phyloP scores from a whole-genome alignment of 2,329 filamentous ascomycete genomes.

The Cladosporium velox region DNA sequence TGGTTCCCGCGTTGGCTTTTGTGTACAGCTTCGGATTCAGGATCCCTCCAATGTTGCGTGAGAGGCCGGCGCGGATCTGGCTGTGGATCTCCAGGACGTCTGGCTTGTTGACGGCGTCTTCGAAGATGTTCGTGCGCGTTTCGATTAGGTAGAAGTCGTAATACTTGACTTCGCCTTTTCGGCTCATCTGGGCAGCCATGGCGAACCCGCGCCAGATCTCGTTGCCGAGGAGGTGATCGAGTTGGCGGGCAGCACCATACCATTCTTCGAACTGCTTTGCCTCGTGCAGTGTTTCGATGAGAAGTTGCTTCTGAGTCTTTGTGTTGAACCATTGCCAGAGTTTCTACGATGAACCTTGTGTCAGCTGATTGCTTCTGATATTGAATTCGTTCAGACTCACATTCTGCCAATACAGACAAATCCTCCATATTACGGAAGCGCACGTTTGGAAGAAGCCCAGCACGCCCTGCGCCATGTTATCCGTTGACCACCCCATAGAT shows the following conservation, averaged over 20 bases:
- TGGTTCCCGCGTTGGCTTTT: conserved; percentile 82
- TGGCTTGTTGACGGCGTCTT: conserved; percentile 36
- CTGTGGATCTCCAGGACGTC: conserved; percentile 76
- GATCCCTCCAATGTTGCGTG: conserved; percentile 91
- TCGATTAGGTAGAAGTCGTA: conserved; percentile 87
- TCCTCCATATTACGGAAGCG: background rate
- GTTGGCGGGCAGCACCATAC: conserved; percentile 67
- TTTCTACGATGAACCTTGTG: conserved; percentile 1
- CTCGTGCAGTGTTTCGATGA: conserved; percentile 25
- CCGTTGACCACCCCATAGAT: conserved; percentile 11
- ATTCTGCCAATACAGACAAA: conserved; percentile 5
- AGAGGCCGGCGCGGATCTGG: conserved; percentile 71
- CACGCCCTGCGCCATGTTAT: conserved; percentile 13
- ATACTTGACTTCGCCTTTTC: conserved; percentile 46
- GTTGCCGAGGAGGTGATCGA: conserved; percentile 73
- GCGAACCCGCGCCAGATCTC: conserved; percentile 80
- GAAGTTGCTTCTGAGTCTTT: conserved; percentile 21
- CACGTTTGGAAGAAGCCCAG: conserved; percentile 17
- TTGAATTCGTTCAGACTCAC: background rate
- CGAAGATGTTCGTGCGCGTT: conserved; percentile 59
- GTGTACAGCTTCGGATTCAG: conserved; percentile 80
- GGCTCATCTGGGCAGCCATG: conserved; percentile 59
- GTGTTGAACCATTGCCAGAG: conserved; percentile 19
- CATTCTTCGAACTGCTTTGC: conserved; percentile 69
- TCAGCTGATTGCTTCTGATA: background rate